Evolutionary conservation across 306 rosid genomes (phyloP).

Genomic region (Morella rubra): DNA sequence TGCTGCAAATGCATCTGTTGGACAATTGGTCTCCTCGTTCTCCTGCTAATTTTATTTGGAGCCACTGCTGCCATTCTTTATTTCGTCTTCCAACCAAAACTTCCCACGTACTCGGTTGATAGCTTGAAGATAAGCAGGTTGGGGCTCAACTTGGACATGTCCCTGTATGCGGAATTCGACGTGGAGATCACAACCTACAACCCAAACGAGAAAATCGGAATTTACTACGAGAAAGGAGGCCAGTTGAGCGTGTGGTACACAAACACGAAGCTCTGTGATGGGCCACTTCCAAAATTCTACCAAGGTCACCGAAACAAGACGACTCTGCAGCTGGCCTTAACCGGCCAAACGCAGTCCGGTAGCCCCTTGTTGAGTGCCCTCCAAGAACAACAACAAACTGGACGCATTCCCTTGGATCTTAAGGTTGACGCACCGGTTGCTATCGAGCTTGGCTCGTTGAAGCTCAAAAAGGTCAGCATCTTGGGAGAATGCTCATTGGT

Average conservation of each 20-base stretch:
- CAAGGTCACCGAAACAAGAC: slow-evolving; percentile 88
- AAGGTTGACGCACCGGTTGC: slow-evolving; percentile 68
- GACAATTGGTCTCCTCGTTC: slow-evolving; percentile 46
- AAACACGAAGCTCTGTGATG: slow-evolving; percentile 67
- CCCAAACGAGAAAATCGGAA: slow-evolving; percentile 84
- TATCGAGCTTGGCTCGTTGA: slow-evolving; percentile 62
- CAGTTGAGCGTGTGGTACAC: slow-evolving; percentile 71
- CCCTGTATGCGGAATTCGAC: slow-evolving; percentile 67
- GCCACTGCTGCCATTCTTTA: slow-evolving; percentile 57
- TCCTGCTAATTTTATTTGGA: slow-evolving; percentile 53
- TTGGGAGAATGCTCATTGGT: slow-evolving; percentile 66
- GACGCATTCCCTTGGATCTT: slow-evolving; percentile 70
- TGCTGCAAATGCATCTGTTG: slow-evolving; percentile 74
- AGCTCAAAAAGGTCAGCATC: slow-evolving; percentile 70
- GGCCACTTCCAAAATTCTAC: slow-evolving; percentile 70
- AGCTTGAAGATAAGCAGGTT: slow-evolving; percentile 57
- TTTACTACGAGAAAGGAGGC: slow-evolving; percentile 77
- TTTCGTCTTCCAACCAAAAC: slow-evolving; percentile 75
- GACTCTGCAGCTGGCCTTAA: slow-evolving; percentile 55
- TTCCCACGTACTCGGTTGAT: slow-evolving; percentile 71
- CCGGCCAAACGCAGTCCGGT: slow-evolving; percentile 71
- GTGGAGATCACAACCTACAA: slow-evolving; percentile 73
- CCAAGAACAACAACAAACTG: slow-evolving; percentile 79
- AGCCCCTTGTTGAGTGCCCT: slow-evolving; percentile 64
- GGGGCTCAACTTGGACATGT: slow-evolving; percentile 66